A percentile compares a stretch with the other conserved stretches of the same genome.
Evolutionary conservation across 2,329 filamentous ascomycete genomes (phyloP).

Genomic region (Proliferodiscus dingleyae): DNA sequence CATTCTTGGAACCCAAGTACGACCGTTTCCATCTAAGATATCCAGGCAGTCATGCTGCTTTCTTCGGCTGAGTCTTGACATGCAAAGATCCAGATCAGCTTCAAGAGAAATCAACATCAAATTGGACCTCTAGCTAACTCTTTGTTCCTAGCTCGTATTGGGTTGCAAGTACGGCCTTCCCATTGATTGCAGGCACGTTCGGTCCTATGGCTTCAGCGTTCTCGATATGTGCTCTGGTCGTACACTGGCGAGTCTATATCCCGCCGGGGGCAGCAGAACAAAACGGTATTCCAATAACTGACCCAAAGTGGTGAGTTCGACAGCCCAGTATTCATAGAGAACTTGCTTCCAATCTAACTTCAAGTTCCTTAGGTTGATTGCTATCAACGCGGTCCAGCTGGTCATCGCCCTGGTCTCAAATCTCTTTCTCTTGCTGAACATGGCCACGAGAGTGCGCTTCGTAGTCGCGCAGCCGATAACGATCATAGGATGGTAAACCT

Average conservation of each 20-base stretch:
- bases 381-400: constrained; percentile 73
- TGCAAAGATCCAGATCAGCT: neutral
- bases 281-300: constrained; percentile 50
- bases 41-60: no score
- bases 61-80: neutral
- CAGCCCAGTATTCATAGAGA: neutral
- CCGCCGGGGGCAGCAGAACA: constrained; percentile 45
- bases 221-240: constrained; percentile 80
- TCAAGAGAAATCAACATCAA: neutral
- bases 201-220: constrained; percentile 84
- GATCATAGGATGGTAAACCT: constrained; percentile 74
- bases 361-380: constrained; percentile 51
- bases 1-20: constrained; percentile 26
- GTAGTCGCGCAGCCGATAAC: constrained; percentile 77
- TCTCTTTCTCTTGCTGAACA: constrained; percentile 78
- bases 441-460: constrained; percentile 75
- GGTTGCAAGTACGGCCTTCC: constrained; percentile 62
- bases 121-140: neutral
- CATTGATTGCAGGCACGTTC: constrained; percentile 76
- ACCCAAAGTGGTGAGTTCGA: constrained; percentile 65
- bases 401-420: constrained; percentile 74
- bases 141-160: constrained; percentile 42
- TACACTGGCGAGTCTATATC: constrained; percentile 65
- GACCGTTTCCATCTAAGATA: neutral
- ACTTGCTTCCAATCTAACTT: neutral